phyloP scores from a whole-genome alignment of 2,329 filamentous ascomycete genomes.

The Colletotrichum chlorophyti region DNA sequence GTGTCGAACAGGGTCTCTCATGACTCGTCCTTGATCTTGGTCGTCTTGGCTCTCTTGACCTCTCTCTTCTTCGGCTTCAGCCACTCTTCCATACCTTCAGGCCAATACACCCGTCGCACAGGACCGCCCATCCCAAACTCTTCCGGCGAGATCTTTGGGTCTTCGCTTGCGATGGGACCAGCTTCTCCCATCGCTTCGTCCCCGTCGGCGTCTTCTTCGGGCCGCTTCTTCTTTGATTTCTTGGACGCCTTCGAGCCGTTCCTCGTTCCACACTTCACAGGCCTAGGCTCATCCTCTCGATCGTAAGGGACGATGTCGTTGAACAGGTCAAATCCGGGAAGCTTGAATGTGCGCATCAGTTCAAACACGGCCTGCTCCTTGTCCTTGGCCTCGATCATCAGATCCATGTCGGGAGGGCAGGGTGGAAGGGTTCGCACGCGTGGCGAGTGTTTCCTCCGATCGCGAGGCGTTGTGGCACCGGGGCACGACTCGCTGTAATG shows the following conservation, averaged over 20 bases:
- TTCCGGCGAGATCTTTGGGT: slow-evolving; percentile 63
- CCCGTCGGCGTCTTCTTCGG: slow-evolving; percentile 40
- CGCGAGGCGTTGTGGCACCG: slow-evolving; percentile 76
- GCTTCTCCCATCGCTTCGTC: slow-evolving; percentile 46
- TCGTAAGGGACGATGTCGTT: slow-evolving; percentile 81
- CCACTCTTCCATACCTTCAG: slow-evolving; percentile 89
- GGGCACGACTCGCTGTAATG: slow-evolving; percentile 88
- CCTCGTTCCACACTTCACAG: slow-evolving; percentile 49
- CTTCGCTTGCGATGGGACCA: slow-evolving; percentile 42
- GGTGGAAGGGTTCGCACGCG: slow-evolving; percentile 83
- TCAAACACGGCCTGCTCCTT: slow-evolving; percentile 98
- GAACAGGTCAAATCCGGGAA: slow-evolving; percentile 79
- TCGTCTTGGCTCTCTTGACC: slow-evolving; percentile 59
- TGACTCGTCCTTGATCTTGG: slow-evolving; percentile 39
- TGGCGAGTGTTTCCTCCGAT: slow-evolving; percentile 85
- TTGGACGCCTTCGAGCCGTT: slow-evolving; percentile 47
- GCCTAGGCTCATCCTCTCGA: slow-evolving; percentile 76
- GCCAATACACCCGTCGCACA: slow-evolving; percentile 87
- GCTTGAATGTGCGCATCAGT: slow-evolving; percentile 85
- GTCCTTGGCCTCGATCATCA: slow-evolving; percentile 99
- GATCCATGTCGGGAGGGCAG: slow-evolving; percentile 82
- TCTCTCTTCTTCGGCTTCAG: slow-evolving; percentile 79
- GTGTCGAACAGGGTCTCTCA: too few species aligned
- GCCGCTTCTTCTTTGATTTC: slow-evolving; percentile 41
- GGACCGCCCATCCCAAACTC: slow-evolving; percentile 88